Base-by-base conservation (phyloP, 75 land plant genomes). In the Adiantum capillusveneris region DNA sequence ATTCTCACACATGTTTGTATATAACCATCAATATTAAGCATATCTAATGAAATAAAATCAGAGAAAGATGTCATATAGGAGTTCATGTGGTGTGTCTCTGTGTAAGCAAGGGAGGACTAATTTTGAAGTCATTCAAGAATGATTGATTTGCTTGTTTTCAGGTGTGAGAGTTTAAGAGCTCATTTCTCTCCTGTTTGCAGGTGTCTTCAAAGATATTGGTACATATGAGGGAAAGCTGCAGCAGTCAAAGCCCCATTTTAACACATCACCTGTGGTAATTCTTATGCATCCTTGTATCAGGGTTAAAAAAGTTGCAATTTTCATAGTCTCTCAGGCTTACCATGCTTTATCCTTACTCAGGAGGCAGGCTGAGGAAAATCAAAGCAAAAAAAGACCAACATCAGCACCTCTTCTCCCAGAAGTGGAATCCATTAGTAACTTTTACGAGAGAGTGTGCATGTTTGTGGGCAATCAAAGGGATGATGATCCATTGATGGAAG, bases 401-500 rank as follows among this genome's bases (percentile, higher is more conserved):
- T 29, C 60, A 21, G 31, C 60, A 11, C 39, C 36, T 1, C 39
- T 58, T 21, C 21, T 30, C 31, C 60, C 60, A n/a, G 60, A 58
- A 37, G 41, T 37, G n/a, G 60, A 58, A 36, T 30, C 60, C 11
- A 58, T 58, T 21, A 12, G 16, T 12, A 58, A 31, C 31, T 58
- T 58, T 21, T 58, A 58, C 20, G 60, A 58, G 41, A 30, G 41
- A 30, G 60, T 58, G 2, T 58, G 60, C 20, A 11, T 58, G 41
- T 58, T 55, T 58, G 60, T 58, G 16, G 31, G 37, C 60, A 58
- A 58, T 34, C 60, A 58, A 36, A 58, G 37, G 60, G 37, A 30
- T 19, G 60, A 58, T 17, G 60, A 58, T 58, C 60, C 60, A 30
- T 36, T 58, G 14, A 58, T 58, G 60, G 60, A 58, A 30, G 37